Conservation (phyloP, 345 rosid genomes). For the rapeseed (Brassica napus) region DNA sequence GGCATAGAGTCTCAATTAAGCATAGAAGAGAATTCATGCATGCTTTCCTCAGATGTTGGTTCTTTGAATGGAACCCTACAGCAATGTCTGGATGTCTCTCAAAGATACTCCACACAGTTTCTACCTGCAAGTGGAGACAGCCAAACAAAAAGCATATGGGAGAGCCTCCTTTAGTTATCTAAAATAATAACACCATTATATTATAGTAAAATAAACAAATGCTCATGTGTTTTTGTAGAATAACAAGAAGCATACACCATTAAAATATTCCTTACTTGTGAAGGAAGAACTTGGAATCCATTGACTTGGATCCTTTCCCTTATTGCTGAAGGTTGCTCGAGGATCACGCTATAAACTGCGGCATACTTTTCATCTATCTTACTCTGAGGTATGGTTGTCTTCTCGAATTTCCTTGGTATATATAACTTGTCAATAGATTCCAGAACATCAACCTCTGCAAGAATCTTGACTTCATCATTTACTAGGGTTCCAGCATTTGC, state of each 20-base stretch:
- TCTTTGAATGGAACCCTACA: background rate
- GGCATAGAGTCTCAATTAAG: conserved; percentile 10
- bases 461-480: background rate
- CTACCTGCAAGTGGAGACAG: background rate
- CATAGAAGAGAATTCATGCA: background rate
- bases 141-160: background rate
- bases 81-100: conserved; percentile 24
- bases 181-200: too few species aligned
- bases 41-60: conserved; percentile 14
- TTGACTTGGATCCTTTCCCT: background rate
- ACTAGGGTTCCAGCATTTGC: background rate
- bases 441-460: background rate
- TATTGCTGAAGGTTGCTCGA: conserved; percentile 23
- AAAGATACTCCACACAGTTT: background rate
- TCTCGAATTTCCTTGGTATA: background rate
- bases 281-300: background rate
- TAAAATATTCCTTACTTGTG: background rate
- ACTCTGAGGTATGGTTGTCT: background rate
- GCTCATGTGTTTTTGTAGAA: too few species aligned
- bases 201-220: too few species aligned
- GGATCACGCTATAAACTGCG: conserved; percentile 42
- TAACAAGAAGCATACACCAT: background rate
- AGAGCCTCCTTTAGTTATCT: background rate
- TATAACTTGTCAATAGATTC: background rate
- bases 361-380: background rate